Percentiles rank a stretch among this genome's conserved stretches.
These are phyloP conservation scores for Fomes fomentarius DNA, from an alignment of 1,284 basidiomycete species.

Conservation along the genomic window DNA sequence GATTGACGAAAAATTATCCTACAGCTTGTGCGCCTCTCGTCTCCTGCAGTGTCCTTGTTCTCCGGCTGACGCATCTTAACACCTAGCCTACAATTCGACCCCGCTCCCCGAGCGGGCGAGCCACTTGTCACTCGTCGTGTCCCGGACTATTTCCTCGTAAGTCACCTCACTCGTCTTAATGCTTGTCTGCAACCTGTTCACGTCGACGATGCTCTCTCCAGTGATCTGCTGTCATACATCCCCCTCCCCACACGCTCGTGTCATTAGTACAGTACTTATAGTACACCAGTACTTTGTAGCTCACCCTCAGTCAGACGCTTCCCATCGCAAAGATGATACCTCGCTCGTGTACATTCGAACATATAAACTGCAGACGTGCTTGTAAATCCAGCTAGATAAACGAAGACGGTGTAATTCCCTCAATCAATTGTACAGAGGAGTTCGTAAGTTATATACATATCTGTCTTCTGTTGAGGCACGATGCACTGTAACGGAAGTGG, in stretches of 20 bases:
- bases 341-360: constrained; percentile 21
- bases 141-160: constrained; percentile 94
- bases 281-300: constrained; percentile 25
- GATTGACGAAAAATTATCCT: constrained; percentile 98
- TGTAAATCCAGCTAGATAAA: constrained; percentile 24
- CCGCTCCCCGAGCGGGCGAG: constrained; percentile 97
- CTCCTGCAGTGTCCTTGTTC: constrained; percentile 1
- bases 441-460: no score
- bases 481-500: no score
- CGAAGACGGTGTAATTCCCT: constrained; percentile 17
- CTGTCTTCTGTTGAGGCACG: no score
- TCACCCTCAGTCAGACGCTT: constrained; percentile 13
- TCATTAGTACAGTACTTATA: constrained; percentile 23
- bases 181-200: background rate
- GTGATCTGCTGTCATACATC: constrained; percentile 27
- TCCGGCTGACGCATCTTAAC: constrained; percentile 10
- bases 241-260: constrained; percentile 5
- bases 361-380: constrained; percentile 21
- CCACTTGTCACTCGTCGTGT: constrained; percentile 97
- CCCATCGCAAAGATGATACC: constrained; percentile 25
- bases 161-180: constrained; percentile 20
- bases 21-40: constrained; percentile 75
- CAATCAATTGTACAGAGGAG: background rate
- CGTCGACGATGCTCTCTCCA: constrained; percentile 5
- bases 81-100: constrained; percentile 96